Evolutionary conservation across 2,329 filamentous ascomycete species (phyloP).

Genomic region (Venturia nashicola): DNA sequence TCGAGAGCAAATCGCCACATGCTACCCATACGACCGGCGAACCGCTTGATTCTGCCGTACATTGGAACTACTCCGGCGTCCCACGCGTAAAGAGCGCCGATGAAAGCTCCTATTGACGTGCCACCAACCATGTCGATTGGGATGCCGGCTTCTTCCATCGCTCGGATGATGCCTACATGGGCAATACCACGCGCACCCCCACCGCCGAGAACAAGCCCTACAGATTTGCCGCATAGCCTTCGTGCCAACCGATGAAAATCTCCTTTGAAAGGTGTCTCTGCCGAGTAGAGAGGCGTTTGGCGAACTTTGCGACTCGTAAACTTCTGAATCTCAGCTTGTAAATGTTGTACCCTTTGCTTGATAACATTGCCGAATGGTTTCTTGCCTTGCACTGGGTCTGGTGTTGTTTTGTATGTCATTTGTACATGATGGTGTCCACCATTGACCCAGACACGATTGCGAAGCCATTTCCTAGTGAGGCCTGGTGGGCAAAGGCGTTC

Average conservation of each 20-base stretch:
- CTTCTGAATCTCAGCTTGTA: constrained; percentile 96
- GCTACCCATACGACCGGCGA: constrained; percentile 95
- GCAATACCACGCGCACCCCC: constrained; percentile 86
- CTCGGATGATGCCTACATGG: constrained; percentile 86
- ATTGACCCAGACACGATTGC: constrained; percentile 92
- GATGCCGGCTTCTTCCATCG: constrained; percentile 90
- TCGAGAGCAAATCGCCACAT: constrained; percentile 98
- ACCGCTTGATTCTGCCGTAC: constrained; percentile 94
- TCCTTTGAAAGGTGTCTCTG: constrained; percentile 86
- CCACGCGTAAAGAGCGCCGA: constrained; percentile 87
- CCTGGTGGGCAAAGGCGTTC: constrained; percentile 81
- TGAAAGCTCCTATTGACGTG: constrained; percentile 92
- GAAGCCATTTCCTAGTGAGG: constrained; percentile 74
- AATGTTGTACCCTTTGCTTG: constrained; percentile 83
- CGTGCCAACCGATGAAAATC: constrained; percentile 91
- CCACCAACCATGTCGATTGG: constrained; percentile 92
- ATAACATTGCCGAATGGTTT: constrained; percentile 74
- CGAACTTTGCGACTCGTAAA: constrained; percentile 91
- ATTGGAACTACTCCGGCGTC: constrained; percentile 96
- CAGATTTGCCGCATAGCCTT: constrained; percentile 82
- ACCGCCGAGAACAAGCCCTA: constrained; percentile 86
- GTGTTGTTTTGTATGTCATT: constrained; percentile 72
- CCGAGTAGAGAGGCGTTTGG: constrained; percentile 77
- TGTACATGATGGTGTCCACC: constrained; percentile 96
- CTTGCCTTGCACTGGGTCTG: constrained; percentile 58